These are phyloP conservation scores for Phytophthora podocarpi DNA, from an alignment of 352 stramenopile genomes.

Conservation along the genomic window DNA sequence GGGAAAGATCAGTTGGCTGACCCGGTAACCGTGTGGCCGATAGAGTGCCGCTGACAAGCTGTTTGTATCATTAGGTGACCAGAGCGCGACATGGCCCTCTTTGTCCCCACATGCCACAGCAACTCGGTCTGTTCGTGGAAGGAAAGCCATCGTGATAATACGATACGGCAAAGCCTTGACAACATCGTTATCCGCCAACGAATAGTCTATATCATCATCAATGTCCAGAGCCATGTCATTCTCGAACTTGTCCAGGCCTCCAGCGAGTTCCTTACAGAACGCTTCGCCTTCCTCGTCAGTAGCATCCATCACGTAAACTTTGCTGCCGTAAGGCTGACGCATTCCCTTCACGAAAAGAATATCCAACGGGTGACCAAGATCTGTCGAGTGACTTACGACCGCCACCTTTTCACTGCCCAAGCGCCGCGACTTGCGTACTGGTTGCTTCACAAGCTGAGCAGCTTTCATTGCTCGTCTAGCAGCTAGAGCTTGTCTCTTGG, in stretches of 20 bases:
- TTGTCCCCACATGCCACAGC: slow-evolving; percentile 72
- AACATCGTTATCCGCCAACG: slow-evolving; percentile 45
- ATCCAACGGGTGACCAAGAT: slow-evolving; percentile 6
- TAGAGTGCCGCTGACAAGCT: slow-evolving; percentile 33
- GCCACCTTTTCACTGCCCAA: slow-evolving; percentile 19
- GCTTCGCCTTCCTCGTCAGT: slow-evolving; percentile 17
- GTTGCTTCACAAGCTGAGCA: slow-evolving; percentile 5
- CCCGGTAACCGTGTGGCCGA: slow-evolving; percentile 48
- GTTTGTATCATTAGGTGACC: not conserved
- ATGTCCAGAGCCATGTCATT: slow-evolving; percentile 6
- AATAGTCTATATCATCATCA: slow-evolving; percentile 44
- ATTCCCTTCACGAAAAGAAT: not conserved
- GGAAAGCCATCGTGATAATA: slow-evolving; percentile 69
- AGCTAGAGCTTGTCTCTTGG: slow-evolving; percentile 9
- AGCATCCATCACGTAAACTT: slow-evolving; percentile 12
- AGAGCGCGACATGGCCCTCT: slow-evolving; percentile 53
- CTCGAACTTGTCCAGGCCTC: slow-evolving; percentile 19
- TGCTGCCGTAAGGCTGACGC: not conserved
- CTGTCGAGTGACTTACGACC: not conserved
- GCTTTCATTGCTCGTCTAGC: slow-evolving; percentile 1
- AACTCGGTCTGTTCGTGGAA: slow-evolving; percentile 59
- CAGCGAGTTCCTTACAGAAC: slow-evolving; percentile 31
- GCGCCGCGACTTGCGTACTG: slow-evolving; percentile 53
- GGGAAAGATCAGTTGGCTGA: slow-evolving; percentile 64
- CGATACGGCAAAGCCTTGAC: slow-evolving; percentile 59